Conservation (phyloP, 805 yeast species). For the Candida berthetii region DNA sequence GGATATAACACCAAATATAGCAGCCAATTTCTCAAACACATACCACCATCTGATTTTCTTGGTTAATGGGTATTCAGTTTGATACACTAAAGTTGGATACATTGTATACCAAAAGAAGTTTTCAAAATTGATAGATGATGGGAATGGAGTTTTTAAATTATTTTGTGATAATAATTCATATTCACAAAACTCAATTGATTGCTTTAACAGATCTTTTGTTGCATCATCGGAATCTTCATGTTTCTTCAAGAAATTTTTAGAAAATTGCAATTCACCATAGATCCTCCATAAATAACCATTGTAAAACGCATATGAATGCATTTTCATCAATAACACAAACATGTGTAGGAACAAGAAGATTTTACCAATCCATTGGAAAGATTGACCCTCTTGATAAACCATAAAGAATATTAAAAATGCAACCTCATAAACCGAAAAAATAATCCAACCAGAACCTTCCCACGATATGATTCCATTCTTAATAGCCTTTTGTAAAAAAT, state of each 20-base stretch:
- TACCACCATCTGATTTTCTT: slow-evolving; percentile 60
- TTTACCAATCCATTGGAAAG: slow-evolving; percentile 85
- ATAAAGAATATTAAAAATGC: slow-evolving; percentile 46
- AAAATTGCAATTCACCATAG: slow-evolving; percentile 43
- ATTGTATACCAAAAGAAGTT: slow-evolving; percentile 76
- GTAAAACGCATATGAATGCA: slow-evolving; percentile 89
- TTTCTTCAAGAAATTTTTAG: slow-evolving; percentile 37
- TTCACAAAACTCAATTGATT: slow-evolving; percentile 60
- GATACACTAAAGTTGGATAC: slow-evolving; percentile 87
- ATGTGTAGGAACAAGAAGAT: slow-evolving; percentile 82
- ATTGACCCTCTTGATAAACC: slow-evolving; percentile 44
- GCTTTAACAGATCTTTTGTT: slow-evolving; percentile 27
- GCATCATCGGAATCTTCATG: slow-evolving; percentile 26
- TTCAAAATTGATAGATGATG: slow-evolving; percentile 55
- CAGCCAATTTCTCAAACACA: slow-evolving; percentile 62
- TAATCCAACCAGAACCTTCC: slow-evolving; percentile 56
- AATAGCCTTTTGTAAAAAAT: slow-evolving; percentile 51
- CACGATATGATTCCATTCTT: slow-evolving; percentile 44
- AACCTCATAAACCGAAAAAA: slow-evolving; percentile 56
- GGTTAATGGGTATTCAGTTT: slow-evolving; percentile 78
- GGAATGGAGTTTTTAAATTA: slow-evolving; percentile 40
- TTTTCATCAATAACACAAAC: slow-evolving; percentile 86
- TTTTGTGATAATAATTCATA: slow-evolving; percentile 57
- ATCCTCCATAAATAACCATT: slow-evolving; percentile 85
- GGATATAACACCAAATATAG: slow-evolving; percentile 81